Evolutionary conservation across 1,284 basidiomycete genomes (phyloP), one percentile per base, ranked within the genome.

Genomic region (Testicularia cyperi): DNA sequence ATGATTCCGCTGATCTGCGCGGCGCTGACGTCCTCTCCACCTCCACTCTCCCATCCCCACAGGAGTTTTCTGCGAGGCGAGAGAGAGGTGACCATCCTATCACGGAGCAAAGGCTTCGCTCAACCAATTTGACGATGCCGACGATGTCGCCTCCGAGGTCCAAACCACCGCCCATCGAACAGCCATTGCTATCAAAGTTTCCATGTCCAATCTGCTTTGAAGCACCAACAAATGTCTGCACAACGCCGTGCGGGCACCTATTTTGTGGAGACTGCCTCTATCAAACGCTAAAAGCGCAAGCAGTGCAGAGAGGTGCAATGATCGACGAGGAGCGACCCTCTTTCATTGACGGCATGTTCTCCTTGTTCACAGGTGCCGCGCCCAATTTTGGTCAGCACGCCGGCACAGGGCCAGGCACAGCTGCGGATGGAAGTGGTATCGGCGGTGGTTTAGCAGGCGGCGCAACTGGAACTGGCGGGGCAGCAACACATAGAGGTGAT

Each of bases 161-260:
- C 14, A 63, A 54, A 27, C 61, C 61, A 9, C 54, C 49, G 12
- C 61, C 61, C 3, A 64, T 64, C 37, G 49, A 61, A 18, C 54
- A 62, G 25, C 43, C 55, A 6, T 46, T 72, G 13, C 40, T 70
- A 2, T 67, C 63, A 12, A 66, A 45, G 6, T 74, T 66, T 38
- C 52, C 47, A 1, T 74, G 71, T 32, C 69, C 71, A 6, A 69
- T 74, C 49, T 74, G 71, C 45, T 66, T 74, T 20, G 63, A 66
- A 15, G 45, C 69, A 6, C 69, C 69, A 6, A 57, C 31, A 10
- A 56, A 66, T 14, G 34, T 57, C 10, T 43, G 37, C 20, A 44
- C 65, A 24, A 68, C 71, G 6, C 62, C 69, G 4, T 74, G 71
- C 34, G 71, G 71, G 14, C 71, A 74, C 40, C 42, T 74, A 32